These are phyloP conservation scores for Pascua guehoae DNA, from an alignment of 1,284 basidiomycete species.

Conservation along the genomic window DNA sequence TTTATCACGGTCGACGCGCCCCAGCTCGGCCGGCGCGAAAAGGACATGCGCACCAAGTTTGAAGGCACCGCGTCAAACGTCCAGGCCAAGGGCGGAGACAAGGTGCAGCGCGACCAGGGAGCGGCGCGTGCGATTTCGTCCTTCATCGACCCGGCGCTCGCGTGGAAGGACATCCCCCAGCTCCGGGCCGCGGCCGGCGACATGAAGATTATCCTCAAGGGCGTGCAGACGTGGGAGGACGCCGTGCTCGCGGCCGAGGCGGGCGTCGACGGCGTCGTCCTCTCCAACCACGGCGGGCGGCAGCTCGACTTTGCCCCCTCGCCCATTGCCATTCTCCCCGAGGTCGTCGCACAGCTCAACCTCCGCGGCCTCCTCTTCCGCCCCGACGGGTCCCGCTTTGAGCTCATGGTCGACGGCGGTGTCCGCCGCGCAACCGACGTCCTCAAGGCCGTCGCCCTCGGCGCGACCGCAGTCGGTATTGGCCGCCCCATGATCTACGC, in stretches of 20 bases:
- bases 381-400: conserved; percentile 57
- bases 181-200: conserved; percentile 78
- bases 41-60: conserved; percentile 96
- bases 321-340: conserved; percentile 82
- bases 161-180: conserved; percentile 83
- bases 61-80: conserved; percentile 71
- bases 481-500: conserved; percentile 85
- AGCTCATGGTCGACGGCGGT: conserved; percentile 88
- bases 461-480: conserved; percentile 70
- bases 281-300: conserved; percentile 59
- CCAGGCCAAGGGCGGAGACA: conserved; percentile 58
- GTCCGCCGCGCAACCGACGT: conserved; percentile 87
- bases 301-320: conserved; percentile 89
- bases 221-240: conserved; percentile 92
- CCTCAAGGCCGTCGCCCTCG: conserved; percentile 85
- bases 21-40: conserved; percentile 82
- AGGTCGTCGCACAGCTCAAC: conserved; percentile 73
- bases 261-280: conserved; percentile 76
- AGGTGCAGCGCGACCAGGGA: conserved; percentile 78
- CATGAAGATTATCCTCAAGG: conserved; percentile 89
- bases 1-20: conserved; percentile 94
- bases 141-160: conserved; percentile 86
- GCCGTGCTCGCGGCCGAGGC: conserved; percentile 81
- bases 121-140: conserved; percentile 92
- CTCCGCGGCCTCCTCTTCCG: conserved; percentile 57